Evolutionary conservation across 2,329 filamentous ascomycete genomes (phyloP).

Genomic region (Monosporascus sp.): DNA sequence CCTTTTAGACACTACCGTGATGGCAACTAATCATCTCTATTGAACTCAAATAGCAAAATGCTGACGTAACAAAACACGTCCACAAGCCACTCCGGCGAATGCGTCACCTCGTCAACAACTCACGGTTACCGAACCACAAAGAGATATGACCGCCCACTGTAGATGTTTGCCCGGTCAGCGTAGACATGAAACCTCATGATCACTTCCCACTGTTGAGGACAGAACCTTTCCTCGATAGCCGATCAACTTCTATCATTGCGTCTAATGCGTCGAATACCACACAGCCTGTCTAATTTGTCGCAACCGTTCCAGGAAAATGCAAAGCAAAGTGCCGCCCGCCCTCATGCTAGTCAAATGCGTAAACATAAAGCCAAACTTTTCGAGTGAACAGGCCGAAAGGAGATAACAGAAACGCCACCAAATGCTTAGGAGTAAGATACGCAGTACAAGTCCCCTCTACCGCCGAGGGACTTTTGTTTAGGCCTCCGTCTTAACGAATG

Average conservation of each 20-base stretch:
- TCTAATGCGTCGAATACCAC: constrained; percentile 28
- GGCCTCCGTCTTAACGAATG: constrained; percentile 38
- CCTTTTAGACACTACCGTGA: too few species aligned
- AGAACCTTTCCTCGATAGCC: constrained; percentile 14
- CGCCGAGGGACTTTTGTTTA: constrained; percentile 9
- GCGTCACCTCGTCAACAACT: neutral
- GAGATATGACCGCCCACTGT: constrained; percentile 14
- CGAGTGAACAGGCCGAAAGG: constrained; percentile 14
- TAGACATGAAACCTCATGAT: constrained; percentile 25
- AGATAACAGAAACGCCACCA: constrained; percentile 25
- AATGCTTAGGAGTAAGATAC: constrained; percentile 20
- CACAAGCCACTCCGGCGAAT: neutral
- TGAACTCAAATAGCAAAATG: neutral
- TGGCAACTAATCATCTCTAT: too few species aligned
- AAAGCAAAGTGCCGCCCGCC: constrained; percentile 30
- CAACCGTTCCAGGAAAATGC: constrained; percentile 30
- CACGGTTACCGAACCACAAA: constrained; percentile 5
- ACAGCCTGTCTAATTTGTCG: constrained; percentile 29
- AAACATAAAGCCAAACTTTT: constrained; percentile 25
- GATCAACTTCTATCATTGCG: constrained; percentile 26
- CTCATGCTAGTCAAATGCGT: constrained; percentile 27
- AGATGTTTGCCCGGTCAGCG: constrained; percentile 15
- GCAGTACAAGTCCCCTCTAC: constrained; percentile 6
- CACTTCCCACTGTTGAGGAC: constrained; percentile 17
- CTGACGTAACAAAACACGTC: neutral